Conservation (phyloP, 768 basidiomycete genomes). For the Lactarius trivialis region DNA sequence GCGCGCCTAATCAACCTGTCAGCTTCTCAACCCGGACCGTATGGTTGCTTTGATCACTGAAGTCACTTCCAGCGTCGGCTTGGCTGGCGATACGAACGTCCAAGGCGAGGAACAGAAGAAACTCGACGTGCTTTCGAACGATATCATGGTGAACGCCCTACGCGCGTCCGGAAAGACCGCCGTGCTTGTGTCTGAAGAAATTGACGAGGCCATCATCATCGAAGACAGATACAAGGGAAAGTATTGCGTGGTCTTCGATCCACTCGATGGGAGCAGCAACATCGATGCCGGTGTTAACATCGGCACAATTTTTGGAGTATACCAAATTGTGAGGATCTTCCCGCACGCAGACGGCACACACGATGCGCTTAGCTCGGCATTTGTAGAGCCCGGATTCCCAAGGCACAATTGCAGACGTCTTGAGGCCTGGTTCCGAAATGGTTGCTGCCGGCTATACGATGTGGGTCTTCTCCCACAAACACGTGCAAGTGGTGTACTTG, state of each 20-base stretch:
- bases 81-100: constrained; percentile 94
- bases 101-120: constrained; percentile 99
- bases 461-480: constrained; percentile 39
- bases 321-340: constrained; percentile 63
- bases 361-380: constrained; percentile 1
- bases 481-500: not conserved
- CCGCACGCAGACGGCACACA: not conserved
- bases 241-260: constrained; percentile 99
- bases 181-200: constrained; percentile 94
- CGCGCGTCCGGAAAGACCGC: constrained; percentile 95
- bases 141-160: constrained; percentile 98
- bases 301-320: constrained; percentile 97
- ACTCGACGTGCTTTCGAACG: constrained; percentile 93
- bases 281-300: constrained; percentile 99
- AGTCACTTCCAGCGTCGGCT: constrained; percentile 62
- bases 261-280: constrained; percentile 95
- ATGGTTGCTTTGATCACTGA: constrained; percentile 1
- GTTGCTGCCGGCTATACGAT: constrained; percentile 97
- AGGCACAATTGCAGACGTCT: constrained; percentile 81
- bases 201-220: constrained; percentile 88
- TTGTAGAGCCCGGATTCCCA: constrained; percentile 63
- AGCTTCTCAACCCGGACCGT: constrained; percentile 29
- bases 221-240: constrained; percentile 72
- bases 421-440: constrained; percentile 93
- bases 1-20: constrained; percentile 96